Evolutionary conservation across 2,329 filamentous ascomycete species (phyloP), one percentile per base, ranked within the genome.

Genomic region (Trichoderma oligosporum): DNA sequence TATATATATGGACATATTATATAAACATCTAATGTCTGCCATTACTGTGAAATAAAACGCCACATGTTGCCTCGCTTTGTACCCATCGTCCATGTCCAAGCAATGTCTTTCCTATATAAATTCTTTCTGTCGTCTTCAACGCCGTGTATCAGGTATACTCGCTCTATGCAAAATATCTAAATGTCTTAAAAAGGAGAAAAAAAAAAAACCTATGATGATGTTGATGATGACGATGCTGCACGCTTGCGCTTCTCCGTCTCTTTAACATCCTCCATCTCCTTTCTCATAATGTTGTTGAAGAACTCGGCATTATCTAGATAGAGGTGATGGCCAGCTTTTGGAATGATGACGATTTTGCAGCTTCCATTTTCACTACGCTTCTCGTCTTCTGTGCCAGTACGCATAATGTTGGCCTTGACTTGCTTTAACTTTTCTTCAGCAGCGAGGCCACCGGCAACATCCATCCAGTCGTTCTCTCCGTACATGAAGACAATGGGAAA

Each of bases 391-490:
- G 81, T 86, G 20, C 82, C 88, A 20, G 80, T 72, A 11, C 79
- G 73, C 3, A 96, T 74, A 0, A 81, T 77, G 48, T 82, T 81
- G 24, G 74, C 73, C 62, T 82, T 82, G 61, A 87, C 84, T 58
- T 86, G 79, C 60, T 89, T 86, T 11, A 97, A 81, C 70, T 88
- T 91, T 72, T 92, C 83, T 67, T 88, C 83, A 0, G 92, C 86
- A 0, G 88, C 91, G 45, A 86, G 83, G 0, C 94, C 94, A 25
- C 92, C 94, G 0, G 85, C 84, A 7, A 94, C 86, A 64, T 99
- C 94, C 94, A 99, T 99, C 94, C 94, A 99, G 76, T 99, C 94
- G 67, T 94, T 86, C 66, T 97, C 92, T 61, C 94, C 94, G 69
- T 99, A 99, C 88, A 97, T 92, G 69, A 99, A 83, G 7, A 97